Base-by-base conservation (phyloP, 305 asterid genomes). In the Galium porrigens region DNA sequence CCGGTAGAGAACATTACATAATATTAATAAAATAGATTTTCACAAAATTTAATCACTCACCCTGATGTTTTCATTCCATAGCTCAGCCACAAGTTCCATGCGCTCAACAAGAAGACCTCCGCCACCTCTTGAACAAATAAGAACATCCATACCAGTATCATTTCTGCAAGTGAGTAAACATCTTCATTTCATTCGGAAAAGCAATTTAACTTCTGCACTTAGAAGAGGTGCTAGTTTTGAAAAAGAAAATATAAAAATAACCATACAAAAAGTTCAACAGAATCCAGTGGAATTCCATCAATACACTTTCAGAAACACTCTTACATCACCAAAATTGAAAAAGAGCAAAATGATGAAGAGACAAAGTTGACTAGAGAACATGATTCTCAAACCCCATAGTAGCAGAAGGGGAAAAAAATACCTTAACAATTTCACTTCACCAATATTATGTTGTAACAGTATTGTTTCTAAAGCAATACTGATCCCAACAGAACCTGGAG, bases 61-160 rank as follows among this genome's bases (percentile, higher is more conserved):
- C 82, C 81, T 89, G 71, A 92, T 78, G 73, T 84, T 87, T 83
- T 82, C 83, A 76, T 89, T 94, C 99, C 99, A 92, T 36, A 89
- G 81, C 76, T 92, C 94, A 46, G 94, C 94, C 71, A 82, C 94
- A 53, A 92, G 88, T 78, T 89, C 94, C 96, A 92, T 92, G 73
- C 99, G 95, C 82, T 92, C 96, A 61, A 73, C 71, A 66, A 92
- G 76, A 71, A 92, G 83, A 57, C 99, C 97, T 29, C 99, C 97
- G 2, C 99, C 99, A 68, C 97, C 99, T 84, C 97, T 79, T 70
- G 96, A 92, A 81, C 99, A 92, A 76, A 92, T 86, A 64, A 92
- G 97, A 69, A 89, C 77, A 20, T 73, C 81, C 22, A 70, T 72
- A 69, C 86, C 82, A 41, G 62, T 58, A 72, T 81, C 87, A 79